phyloP scores from a whole-genome alignment of 495 filamentous ascomycete genomes.

The Daldinia caldariorum region DNA sequence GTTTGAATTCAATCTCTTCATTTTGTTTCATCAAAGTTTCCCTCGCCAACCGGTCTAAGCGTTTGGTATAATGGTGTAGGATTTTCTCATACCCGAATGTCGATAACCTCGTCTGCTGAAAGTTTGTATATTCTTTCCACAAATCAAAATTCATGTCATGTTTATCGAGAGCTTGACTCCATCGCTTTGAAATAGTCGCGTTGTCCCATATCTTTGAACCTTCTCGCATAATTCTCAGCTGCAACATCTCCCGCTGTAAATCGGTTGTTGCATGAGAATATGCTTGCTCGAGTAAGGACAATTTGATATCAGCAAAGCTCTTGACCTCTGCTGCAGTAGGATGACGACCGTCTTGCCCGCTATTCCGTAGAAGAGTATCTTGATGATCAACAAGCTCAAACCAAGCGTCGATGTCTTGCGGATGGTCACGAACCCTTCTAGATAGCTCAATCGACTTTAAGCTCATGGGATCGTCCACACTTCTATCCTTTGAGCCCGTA shows the following conservation, averaged over 20 bases:
- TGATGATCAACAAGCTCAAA: constrained; percentile 79
- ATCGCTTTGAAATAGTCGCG: constrained; percentile 68
- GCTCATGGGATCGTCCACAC: constrained; percentile 53
- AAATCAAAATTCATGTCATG: constrained; percentile 68
- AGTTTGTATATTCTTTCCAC: constrained; percentile 80
- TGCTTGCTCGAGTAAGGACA: constrained; percentile 85
- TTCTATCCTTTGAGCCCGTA: constrained; percentile 44
- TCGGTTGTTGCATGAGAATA: constrained; percentile 61
- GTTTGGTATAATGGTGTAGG: constrained; percentile 64
- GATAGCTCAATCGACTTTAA: constrained; percentile 66
- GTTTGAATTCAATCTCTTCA: constrained; percentile 37
- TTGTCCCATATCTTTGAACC: constrained; percentile 76
- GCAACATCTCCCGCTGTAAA: constrained; percentile 63
- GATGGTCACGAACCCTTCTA: constrained; percentile 67
- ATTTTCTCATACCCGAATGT: constrained; percentile 75
- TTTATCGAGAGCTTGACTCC: constrained; percentile 67
- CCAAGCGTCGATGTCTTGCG: constrained; percentile 77
- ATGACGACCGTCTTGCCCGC: constrained; percentile 50
- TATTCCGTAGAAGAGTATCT: constrained; percentile 64
- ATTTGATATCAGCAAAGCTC: constrained; percentile 77
- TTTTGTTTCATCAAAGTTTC: constrained; percentile 40
- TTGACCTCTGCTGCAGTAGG: constrained; percentile 69
- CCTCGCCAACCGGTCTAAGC: constrained; percentile 61
- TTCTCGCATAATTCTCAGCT: constrained; percentile 75
- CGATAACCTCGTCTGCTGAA: constrained; percentile 73